Evolutionary conservation across 2,329 filamentous ascomycete genomes (phyloP), one percentile per base, ranked within the genome.

Genomic region (Pseudocercospora crystallina): DNA sequence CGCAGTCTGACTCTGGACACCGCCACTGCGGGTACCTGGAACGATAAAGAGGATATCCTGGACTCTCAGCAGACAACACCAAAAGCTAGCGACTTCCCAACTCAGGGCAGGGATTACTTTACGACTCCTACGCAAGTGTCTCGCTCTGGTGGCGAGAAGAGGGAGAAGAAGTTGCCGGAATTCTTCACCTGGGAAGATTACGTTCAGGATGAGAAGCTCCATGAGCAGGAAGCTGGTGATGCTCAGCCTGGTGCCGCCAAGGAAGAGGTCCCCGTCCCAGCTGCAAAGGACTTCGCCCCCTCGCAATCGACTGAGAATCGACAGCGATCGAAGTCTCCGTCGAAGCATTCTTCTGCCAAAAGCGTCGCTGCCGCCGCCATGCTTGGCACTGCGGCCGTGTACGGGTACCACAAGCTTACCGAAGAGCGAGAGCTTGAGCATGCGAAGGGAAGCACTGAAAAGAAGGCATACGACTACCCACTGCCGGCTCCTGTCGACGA

Each of bases 31-130:
- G 58, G 62, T 39, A 41, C 41, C 8, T 56, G 31, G 8, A 39
- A 56, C 34, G 33, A 50, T 8, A 42, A 53, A 2, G 56, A 55
- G 17, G 64, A 71, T 8, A 80, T 84, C 43, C 71, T 83, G 8
- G 84, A 77, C 38, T 88, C 85, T 5, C 75, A 83, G 57, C 81
- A 89, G 62, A 78, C 80, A 0, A 90, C 87, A 1, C 87, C 87
- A 1, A 87, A 82, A 54, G 84, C 84, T 4, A 77, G 75, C 13
- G 68, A 73, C 8, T 79, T 78, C 39, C 48, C 46, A 8, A 40
- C 45, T 14, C 34, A 44, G 8, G 20, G 20, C 7, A 26, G 20
- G 20, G 20, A 26, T 7, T 26, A 26, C 20, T 26, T 26, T 7
- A 46, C 46, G 14, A 14, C 20, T 12, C 9, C 33, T n/a, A 44